Percentiles rank a stretch among this genome's conserved stretches.
Conservation (phyloP, 129 eudicot genomes). For the Lonicera japonica region DNA sequence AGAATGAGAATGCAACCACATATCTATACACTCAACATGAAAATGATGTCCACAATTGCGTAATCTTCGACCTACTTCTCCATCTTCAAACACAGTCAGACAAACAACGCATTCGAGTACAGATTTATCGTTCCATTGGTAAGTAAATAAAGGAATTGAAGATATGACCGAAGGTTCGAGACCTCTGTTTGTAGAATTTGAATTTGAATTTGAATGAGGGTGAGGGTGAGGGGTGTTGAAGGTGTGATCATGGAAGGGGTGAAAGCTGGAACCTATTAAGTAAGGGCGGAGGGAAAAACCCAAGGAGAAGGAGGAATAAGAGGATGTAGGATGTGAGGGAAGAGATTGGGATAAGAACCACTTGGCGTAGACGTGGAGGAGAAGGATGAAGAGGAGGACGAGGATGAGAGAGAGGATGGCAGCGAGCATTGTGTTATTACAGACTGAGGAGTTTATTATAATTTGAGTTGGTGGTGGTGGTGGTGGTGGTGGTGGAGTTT, state of each 20-base stretch:
- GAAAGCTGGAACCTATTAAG: conserved; percentile 30
- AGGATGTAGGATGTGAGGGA: conserved; percentile 21
- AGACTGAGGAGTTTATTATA: conserved; percentile 34
- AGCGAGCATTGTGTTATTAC: conserved; percentile 52
- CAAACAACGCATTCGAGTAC: conserved; percentile 67
- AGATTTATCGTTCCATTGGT: conserved; percentile 4
- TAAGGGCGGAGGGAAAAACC: conserved; percentile 31
- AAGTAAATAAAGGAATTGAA: conserved; percentile 46
- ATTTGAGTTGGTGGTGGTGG: conserved; percentile 9
- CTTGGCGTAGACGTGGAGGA: conserved; percentile 59
- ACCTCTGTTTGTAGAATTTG: conserved; percentile 30
- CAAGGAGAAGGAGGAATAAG: not conserved
- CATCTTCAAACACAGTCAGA: conserved; percentile 48
- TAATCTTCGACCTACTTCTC: conserved; percentile 47
- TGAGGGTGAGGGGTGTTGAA: conserved; percentile 13
- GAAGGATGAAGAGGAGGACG: conserved; percentile 48
- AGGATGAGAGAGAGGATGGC: conserved; percentile 56
- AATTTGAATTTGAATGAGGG: too few relatives aligned
- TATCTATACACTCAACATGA: conserved; percentile 73
- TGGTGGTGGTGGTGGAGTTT: conserved; percentile 12
- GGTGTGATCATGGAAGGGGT: conserved; percentile 25
- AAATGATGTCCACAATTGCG: conserved; percentile 58
- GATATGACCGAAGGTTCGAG: conserved; percentile 47
- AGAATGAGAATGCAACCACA: conserved; percentile 70
- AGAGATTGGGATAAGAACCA: conserved; percentile 54